Evolutionary conservation across 106 monocot species (phyloP).

Genomic region (Vanilla planifolia): DNA sequence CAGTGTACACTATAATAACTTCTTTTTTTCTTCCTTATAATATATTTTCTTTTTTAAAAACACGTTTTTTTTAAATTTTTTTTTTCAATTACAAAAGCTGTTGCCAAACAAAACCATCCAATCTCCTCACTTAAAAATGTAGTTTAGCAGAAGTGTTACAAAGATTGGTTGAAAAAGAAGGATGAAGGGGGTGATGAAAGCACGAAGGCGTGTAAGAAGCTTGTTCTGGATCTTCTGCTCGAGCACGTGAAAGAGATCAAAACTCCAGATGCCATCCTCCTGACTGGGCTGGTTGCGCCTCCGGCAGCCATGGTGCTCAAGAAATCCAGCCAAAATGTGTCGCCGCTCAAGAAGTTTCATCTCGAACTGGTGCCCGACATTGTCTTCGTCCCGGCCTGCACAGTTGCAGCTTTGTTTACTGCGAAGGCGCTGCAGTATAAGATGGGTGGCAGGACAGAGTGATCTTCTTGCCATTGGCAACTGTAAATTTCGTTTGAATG

Average conservation of each 20-base stretch:
- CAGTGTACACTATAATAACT: too few relatives aligned
- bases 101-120: too few relatives aligned
- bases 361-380: constrained; percentile 45
- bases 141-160: constrained; percentile 16
- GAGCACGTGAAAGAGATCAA: background rate
- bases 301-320: constrained; percentile 55
- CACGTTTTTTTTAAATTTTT: too few relatives aligned
- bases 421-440: constrained; percentile 32
- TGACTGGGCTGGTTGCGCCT: constrained; percentile 51
- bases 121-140: too few relatives aligned
- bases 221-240: constrained; percentile 15
- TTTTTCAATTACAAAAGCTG: too few relatives aligned
- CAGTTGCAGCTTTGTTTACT: constrained; percentile 24
- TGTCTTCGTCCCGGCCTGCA: constrained; percentile 38
- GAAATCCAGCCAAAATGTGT: constrained; percentile 38
- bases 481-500: background rate
- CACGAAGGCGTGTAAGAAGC: background rate
- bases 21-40: too few relatives aligned
- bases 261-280: constrained; percentile 13
- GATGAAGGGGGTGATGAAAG: background rate
- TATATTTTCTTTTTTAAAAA: too few relatives aligned
- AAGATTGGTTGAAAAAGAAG: background rate
- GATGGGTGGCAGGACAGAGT: background rate
- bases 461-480: background rate
- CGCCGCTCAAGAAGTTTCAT: constrained; percentile 32